phyloP scores from a whole-genome alignment of 768 basidiomycete species.

The Boletus rubroflammeus region DNA sequence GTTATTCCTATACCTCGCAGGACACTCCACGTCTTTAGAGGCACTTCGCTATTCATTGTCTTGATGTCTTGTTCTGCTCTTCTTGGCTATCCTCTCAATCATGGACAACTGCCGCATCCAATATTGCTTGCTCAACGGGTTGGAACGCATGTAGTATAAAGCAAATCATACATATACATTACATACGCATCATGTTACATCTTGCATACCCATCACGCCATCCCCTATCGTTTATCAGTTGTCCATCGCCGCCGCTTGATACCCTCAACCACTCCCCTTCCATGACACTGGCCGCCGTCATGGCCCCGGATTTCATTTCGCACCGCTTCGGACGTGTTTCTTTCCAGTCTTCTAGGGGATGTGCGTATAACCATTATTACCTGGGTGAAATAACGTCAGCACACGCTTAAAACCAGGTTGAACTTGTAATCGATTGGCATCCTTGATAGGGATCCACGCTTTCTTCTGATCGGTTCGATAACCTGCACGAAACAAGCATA shows the following conservation, averaged over 20 bases:
- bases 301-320: slow-evolving; percentile 8
- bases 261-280: slow-evolving; percentile 1
- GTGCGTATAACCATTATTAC: neutral
- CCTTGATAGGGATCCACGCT: slow-evolving; percentile 11
- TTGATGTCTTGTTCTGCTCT: slow-evolving; percentile 28
- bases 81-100: slow-evolving; percentile 25
- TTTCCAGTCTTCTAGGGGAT: neutral
- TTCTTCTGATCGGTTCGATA: slow-evolving; percentile 14
- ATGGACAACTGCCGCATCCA: slow-evolving; percentile 26
- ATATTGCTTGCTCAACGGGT: slow-evolving; percentile 24
- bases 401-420: neutral
- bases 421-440: neutral
- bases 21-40: neutral
- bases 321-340: neutral
- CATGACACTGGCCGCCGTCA: neutral
- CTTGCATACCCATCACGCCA: slow-evolving; percentile 18
- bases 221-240: slow-evolving; percentile 5
- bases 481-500: neutral
- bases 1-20: slow-evolving; percentile 12
- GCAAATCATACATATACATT: slow-evolving; percentile 24
- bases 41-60: slow-evolving; percentile 9
- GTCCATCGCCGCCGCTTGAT: slow-evolving; percentile 1
- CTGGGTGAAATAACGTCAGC: slow-evolving; percentile 5
- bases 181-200: slow-evolving; percentile 21
- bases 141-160: slow-evolving; percentile 35